Evolutionary conservation across 495 filamentous ascomycete genomes (phyloP).

Genomic region (Podospora bellae-mahoneyi): DNA sequence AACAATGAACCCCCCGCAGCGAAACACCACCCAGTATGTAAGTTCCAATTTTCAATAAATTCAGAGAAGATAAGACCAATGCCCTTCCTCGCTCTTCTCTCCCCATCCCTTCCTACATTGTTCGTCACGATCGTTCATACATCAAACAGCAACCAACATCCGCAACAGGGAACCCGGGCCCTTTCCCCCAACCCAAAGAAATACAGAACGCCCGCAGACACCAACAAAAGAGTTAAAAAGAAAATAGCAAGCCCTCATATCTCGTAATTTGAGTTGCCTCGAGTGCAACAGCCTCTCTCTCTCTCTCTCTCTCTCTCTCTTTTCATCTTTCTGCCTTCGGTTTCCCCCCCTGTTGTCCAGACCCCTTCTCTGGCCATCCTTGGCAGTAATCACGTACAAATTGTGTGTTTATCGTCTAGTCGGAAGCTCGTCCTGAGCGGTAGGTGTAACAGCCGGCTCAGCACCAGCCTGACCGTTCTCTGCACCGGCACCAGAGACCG

Average conservation of each 20-base stretch:
- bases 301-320: neutral
- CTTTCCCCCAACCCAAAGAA: neutral
- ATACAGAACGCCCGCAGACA: constrained; percentile 15
- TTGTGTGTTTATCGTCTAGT: constrained; percentile 50
- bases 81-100: neutral
- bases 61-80: neutral
- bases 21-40: neutral
- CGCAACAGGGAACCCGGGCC: neutral
- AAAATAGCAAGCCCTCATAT: constrained; percentile 1
- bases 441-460: constrained; percentile 11
- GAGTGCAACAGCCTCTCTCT: neutral
- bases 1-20: neutral
- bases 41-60: neutral
- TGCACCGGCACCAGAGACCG: constrained; percentile 23
- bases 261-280: neutral
- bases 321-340: neutral
- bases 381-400: neutral
- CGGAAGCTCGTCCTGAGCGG: constrained; percentile 56
- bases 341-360: neutral
- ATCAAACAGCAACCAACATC: neutral
- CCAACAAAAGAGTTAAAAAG: constrained; percentile 8
- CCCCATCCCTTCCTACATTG: neutral
- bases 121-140: constrained; percentile 16
- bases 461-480: constrained; percentile 17
- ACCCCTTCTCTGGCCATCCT: neutral